phyloP scores from a whole-genome alignment of 768 basidiomycete species.

The Naganishia friedmannii region DNA sequence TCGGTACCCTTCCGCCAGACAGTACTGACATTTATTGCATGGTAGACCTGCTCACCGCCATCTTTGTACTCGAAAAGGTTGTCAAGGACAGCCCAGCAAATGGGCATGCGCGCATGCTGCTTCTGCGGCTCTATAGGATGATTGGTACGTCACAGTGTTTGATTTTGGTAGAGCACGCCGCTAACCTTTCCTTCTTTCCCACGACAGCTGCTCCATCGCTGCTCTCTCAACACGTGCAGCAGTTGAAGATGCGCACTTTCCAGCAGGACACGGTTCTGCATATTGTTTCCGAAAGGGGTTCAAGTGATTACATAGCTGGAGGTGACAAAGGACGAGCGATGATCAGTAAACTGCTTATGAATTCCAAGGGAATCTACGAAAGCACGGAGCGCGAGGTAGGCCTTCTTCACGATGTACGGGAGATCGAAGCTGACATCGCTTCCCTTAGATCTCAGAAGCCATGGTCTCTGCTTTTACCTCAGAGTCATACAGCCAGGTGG shows the following conservation, averaged over 20 bases:
- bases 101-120: conserved; percentile 37
- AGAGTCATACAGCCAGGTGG: conserved; percentile 29
- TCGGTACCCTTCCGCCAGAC: neutral
- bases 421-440: neutral
- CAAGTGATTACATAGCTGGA: conserved; percentile 24
- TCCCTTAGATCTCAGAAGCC: conserved; percentile 9
- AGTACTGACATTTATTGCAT: neutral
- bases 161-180: neutral
- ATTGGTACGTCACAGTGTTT: conserved; percentile 34
- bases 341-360: conserved; percentile 19
- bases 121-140: conserved; percentile 41
- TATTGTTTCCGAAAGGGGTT: conserved; percentile 29
- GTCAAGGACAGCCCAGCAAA: conserved; percentile 35
- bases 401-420: neutral
- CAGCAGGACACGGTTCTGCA: conserved; percentile 34
- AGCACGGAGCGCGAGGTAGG: conserved; percentile 29
- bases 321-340: conserved; percentile 24
- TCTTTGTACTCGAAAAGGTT: conserved; percentile 35
- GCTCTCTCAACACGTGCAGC: conserved; percentile 24
- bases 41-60: conserved; percentile 32
- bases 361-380: conserved; percentile 28
- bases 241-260: conserved; percentile 33
- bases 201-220: conserved; percentile 28
- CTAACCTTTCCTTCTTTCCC: neutral
- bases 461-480: conserved; percentile 17